A percentile compares a stretch with the other conserved stretches of the same genome.
Evolutionary conservation across 2,329 filamentous ascomycete genomes (phyloP).

Genomic region (Stromatinia cepivora): DNA sequence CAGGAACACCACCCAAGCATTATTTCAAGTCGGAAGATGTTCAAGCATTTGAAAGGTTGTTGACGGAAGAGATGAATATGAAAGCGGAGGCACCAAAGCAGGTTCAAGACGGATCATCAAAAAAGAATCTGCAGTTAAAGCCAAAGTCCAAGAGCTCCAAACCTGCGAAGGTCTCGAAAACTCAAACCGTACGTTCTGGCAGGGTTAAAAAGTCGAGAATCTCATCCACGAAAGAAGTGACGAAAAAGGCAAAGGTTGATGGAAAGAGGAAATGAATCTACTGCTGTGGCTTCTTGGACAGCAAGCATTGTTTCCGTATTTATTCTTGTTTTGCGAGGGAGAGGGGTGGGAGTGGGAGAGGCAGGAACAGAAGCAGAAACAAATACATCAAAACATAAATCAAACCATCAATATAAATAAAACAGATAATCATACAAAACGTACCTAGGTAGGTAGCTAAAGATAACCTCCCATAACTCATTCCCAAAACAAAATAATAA

Average conservation of each 20-base stretch:
- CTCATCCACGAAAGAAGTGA: background rate
- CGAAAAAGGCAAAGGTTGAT: background rate
- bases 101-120: background rate
- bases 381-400: no score
- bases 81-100: background rate
- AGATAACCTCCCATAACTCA: no score
- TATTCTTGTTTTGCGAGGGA: no score
- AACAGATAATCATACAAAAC: no score
- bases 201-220: background rate
- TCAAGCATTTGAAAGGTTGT: background rate
- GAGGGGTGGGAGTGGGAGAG: no score
- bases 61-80: conserved; percentile 8
- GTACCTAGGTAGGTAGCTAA: no score
- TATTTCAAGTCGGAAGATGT: conserved; percentile 8
- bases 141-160: background rate
- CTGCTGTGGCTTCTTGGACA: background rate
- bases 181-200: background rate
- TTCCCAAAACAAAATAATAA: no score
- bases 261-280: background rate
- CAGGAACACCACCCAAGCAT: background rate
- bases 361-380: no score
- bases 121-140: background rate
- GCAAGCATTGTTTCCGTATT: background rate
- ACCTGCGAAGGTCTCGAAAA: background rate
- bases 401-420: no score